These are phyloP conservation scores for Phalaenopsis hybrid DNA, from an alignment of 116 monocot genomes.

Conservation along the genomic window DNA sequence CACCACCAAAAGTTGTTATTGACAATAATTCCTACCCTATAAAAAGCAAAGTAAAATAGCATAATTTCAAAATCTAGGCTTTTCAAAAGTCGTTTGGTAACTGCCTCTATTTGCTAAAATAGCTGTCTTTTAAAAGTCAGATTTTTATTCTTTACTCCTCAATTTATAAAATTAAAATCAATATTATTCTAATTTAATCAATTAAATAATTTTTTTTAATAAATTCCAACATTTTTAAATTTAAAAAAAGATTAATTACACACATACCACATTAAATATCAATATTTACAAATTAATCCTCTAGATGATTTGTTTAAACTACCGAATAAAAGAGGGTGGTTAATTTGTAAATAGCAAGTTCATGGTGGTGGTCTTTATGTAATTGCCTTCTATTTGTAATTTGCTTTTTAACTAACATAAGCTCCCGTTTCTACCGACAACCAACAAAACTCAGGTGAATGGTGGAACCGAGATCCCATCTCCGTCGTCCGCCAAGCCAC, in stretches of 20 bases:
- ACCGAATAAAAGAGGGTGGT: too few species aligned
- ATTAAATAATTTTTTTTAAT: background rate
- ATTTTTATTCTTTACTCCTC: background rate
- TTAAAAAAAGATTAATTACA: too few species aligned
- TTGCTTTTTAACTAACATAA: too few species aligned
- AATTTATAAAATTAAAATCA: background rate
- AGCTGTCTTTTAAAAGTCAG: background rate
- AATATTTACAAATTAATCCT: too few species aligned
- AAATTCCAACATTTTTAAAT: background rate
- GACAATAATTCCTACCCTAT: background rate
- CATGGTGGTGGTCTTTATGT: too few species aligned
- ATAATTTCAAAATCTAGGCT: background rate
- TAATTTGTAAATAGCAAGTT: too few species aligned
- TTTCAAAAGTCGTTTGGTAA: background rate
- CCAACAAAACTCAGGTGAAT: slow-evolving; percentile 21
- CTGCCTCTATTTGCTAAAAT: background rate
- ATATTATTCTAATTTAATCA: background rate
- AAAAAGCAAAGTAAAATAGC: background rate
- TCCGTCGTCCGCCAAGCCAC: slow-evolving; percentile 16
- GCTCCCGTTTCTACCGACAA: background rate
- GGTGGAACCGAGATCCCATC: slow-evolving; percentile 22
- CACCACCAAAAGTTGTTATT: background rate
- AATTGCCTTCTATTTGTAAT: too few species aligned
- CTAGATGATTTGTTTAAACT: too few species aligned
- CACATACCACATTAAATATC: too few species aligned